phyloP scores from a whole-genome alignment of 2,329 filamentous ascomycete genomes.

The Nigrospora sphaerica region DNA sequence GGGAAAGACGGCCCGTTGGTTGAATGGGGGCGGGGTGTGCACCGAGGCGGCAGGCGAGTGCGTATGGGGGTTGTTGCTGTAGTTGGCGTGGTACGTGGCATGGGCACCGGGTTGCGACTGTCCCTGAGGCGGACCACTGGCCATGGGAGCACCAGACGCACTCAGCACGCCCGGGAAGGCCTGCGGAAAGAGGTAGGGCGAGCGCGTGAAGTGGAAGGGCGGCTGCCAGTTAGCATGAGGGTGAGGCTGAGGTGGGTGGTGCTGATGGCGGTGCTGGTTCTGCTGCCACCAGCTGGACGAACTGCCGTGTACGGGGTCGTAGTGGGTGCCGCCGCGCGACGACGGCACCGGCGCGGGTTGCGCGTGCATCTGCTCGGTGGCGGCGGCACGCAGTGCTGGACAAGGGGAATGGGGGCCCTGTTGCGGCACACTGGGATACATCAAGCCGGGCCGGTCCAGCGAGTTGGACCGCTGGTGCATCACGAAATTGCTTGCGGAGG shows the following conservation, averaged over 20 bases:
- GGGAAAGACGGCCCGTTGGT: background rate
- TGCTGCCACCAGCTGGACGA: constrained; percentile 3
- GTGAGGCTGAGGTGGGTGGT: background rate
- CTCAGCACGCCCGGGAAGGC: too few species aligned
- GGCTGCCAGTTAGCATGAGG: constrained; percentile 3
- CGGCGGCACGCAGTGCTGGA: constrained; percentile 18
- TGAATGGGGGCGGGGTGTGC: background rate
- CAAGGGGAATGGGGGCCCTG: constrained; percentile 14
- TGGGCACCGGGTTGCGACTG: background rate
- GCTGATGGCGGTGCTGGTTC: background rate
- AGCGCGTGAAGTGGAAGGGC: background rate
- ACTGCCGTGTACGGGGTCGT: constrained; percentile 15
- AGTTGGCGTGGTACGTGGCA: background rate
- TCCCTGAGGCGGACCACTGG: too few species aligned
- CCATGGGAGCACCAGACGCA: too few species aligned
- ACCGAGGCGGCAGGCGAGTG: background rate
- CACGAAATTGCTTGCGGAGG: constrained; percentile 20
- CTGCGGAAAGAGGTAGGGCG: background rate
- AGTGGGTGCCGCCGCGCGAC: constrained; percentile 10
- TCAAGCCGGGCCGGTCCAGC: too few species aligned
- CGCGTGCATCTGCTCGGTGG: constrained; percentile 16
- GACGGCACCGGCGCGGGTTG: constrained; percentile 6
- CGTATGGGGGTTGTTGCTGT: background rate
- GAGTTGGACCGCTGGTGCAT: constrained; percentile 10
- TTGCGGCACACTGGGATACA: constrained; percentile 7